Conservation (phyloP, 495 filamentous ascomycete species). For the Baudoinia panamericana region DNA sequence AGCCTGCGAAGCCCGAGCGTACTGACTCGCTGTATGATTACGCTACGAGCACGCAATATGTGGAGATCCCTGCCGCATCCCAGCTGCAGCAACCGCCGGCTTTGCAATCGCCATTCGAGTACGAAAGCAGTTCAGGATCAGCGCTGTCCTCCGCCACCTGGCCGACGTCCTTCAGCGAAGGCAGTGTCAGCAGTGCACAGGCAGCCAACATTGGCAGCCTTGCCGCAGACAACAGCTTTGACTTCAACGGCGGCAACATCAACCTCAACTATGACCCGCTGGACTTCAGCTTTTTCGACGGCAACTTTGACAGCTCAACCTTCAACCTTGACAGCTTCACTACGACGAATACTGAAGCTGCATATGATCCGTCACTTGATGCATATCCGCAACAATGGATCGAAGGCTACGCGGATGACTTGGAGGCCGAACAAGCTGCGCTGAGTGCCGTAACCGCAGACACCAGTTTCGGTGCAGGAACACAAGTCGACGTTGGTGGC, state of each 20-base stretch:
- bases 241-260: slow-evolving; percentile 16
- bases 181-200: neutral
- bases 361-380: slow-evolving; percentile 8
- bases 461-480: slow-evolving; percentile 1
- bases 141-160: slow-evolving; percentile 13
- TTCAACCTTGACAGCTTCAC: slow-evolving; percentile 13
- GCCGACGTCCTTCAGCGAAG: slow-evolving; percentile 11
- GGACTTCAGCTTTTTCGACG: slow-evolving; percentile 4
- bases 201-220: slow-evolving; percentile 1
- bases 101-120: slow-evolving; percentile 17
- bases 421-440: neutral
- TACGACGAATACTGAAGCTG: slow-evolving; percentile 7
- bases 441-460: slow-evolving; percentile 3
- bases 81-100: slow-evolving; percentile 5
- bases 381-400: slow-evolving; percentile 3
- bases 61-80: neutral
- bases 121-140: slow-evolving; percentile 11
- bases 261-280: slow-evolving; percentile 11
- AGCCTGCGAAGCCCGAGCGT: slow-evolving; percentile 2
- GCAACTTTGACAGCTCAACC: slow-evolving; percentile 11
- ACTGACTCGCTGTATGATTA: slow-evolving; percentile 10
- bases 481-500: no score
- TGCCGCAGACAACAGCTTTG: slow-evolving; percentile 8
- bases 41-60: neutral
- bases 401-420: neutral